phyloP scores from a whole-genome alignment of 2,329 filamentous ascomycete genomes.

The Neoscytalidium dimidiatum region DNA sequence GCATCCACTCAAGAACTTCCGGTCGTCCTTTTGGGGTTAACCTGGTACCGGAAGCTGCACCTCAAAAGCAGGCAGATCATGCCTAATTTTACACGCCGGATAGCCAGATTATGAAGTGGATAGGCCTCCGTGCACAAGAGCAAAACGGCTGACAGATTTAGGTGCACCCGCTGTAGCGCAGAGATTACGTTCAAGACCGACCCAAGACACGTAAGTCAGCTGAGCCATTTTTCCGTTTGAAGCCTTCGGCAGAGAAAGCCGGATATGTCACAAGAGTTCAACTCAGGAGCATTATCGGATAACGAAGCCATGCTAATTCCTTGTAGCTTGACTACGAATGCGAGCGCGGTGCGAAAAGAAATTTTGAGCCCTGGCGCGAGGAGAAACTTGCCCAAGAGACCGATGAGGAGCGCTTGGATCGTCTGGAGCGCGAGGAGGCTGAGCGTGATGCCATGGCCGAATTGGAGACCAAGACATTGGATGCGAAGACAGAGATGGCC shows the following conservation, averaged over 20 bases:
- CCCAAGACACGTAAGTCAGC: conserved; percentile 65
- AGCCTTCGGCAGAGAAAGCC: too few relatives aligned
- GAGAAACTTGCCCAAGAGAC: conserved; percentile 71
- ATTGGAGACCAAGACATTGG: conserved; percentile 87
- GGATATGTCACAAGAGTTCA: too few relatives aligned
- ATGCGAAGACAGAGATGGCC: conserved; percentile 94
- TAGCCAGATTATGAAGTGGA: too few relatives aligned
- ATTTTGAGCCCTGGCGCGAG: conserved; percentile 88
- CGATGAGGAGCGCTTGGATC: conserved; percentile 81
- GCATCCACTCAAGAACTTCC: too few relatives aligned
- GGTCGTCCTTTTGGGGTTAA: too few relatives aligned
- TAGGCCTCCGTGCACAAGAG: too few relatives aligned
- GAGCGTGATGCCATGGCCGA: conserved; percentile 94
- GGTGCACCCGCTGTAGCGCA: conserved; percentile 80
- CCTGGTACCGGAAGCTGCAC: too few relatives aligned
- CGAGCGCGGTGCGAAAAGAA: conserved; percentile 82
- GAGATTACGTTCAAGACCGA: conserved; percentile 96
- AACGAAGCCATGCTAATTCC: not conserved
- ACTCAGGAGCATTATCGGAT: too few relatives aligned
- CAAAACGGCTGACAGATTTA: too few relatives aligned
- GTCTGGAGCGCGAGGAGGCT: conserved; percentile 76
- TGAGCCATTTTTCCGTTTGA: too few relatives aligned
- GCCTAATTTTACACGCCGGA: too few relatives aligned
- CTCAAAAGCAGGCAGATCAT: too few relatives aligned
- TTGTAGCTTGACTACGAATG: conserved; percentile 83